Percentiles rank a stretch among this genome's conserved stretches.
These are phyloP conservation scores for Apiotrichum sp. DNA, from an alignment of 1,284 basidiomycete species.

Conservation along the genomic window DNA sequence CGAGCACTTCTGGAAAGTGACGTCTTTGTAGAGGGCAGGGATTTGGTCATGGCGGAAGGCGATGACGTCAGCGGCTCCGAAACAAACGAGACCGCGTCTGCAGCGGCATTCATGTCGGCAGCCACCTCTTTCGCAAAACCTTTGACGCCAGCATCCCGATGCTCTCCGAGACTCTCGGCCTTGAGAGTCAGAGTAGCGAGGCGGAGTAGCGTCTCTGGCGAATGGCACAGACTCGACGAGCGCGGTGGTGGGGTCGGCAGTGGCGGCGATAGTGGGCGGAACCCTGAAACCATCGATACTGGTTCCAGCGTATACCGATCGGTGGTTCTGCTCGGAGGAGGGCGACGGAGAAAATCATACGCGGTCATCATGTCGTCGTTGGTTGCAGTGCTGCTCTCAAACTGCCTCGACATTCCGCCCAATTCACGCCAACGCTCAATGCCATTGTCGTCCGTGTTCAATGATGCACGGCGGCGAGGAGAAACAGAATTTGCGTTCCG, in stretches of 20 bases:
- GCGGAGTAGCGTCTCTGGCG: neutral
- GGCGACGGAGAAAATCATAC: neutral
- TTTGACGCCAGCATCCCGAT: neutral
- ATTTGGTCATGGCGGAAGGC: conserved; percentile 31
- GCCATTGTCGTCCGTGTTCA: conserved; percentile 12
- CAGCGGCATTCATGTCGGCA: conserved; percentile 8
- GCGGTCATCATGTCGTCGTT: neutral
- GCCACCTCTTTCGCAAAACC: conserved; percentile 2
- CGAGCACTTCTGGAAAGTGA: conserved; percentile 44
- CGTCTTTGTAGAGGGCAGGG: conserved; percentile 44
- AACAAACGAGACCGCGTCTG: conserved; percentile 19
- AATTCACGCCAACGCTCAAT: conserved; percentile 8
- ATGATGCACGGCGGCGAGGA: conserved; percentile 6
- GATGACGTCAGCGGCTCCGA: conserved; percentile 26
- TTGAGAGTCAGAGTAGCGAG: conserved; percentile 3
- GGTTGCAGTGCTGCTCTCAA: conserved; percentile 3
- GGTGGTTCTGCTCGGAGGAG: neutral
- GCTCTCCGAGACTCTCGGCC: conserved; percentile 1
- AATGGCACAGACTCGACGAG: conserved; percentile 3
- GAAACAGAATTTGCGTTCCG: neutral
- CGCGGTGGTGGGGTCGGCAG: neutral
- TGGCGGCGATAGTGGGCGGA: neutral
- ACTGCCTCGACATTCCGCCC: neutral
- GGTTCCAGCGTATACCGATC: conserved; percentile 13
- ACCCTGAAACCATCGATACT: conserved; percentile 1